Evolutionary conservation across 2,329 filamentous ascomycete genomes (phyloP).

Genomic region (Venturia aucupariae): DNA sequence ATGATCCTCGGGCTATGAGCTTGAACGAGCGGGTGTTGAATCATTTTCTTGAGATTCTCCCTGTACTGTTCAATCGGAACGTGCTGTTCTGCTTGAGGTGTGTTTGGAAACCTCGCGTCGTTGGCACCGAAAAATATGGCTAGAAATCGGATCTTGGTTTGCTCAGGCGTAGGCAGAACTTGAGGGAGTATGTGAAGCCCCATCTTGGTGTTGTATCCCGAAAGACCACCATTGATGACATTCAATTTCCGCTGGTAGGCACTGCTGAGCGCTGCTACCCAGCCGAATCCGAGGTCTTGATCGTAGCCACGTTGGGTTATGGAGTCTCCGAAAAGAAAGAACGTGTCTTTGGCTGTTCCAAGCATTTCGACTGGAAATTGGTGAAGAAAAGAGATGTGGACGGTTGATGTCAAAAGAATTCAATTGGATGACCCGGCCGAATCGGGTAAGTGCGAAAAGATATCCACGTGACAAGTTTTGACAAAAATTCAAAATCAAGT

Average conservation of each 20-base stretch:
- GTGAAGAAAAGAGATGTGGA: neutral
- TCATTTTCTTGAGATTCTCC: conserved; percentile 60
- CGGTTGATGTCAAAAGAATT: neutral
- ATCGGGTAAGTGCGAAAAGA: neutral
- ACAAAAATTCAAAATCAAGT: too few species aligned
- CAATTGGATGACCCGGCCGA: neutral
- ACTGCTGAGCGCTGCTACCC: conserved; percentile 61
- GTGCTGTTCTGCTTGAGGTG: conserved; percentile 50
- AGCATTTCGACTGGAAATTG: neutral
- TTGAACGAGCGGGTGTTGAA: conserved; percentile 59
- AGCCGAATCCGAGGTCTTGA: conserved; percentile 56
- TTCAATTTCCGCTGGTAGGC: conserved; percentile 70
- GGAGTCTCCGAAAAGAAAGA: conserved; percentile 80
- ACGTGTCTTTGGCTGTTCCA: neutral
- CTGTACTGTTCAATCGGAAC: conserved; percentile 66
- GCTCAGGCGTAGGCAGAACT: conserved; percentile 59
- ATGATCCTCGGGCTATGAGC: conserved; percentile 66
- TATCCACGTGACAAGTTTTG: neutral
- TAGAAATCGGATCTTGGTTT: conserved; percentile 56
- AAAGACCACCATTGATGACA: conserved; percentile 79
- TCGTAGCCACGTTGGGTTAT: conserved; percentile 60
- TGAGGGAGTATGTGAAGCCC: conserved; percentile 58
- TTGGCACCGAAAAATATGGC: conserved; percentile 85
- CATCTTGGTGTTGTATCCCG: conserved; percentile 74
- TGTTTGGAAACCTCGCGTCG: conserved; percentile 62